A percentile compares a stretch with the other conserved stretches of the same genome.
Evolutionary conservation across 257 asterid genomes (phyloP).

Genomic region (Verbascum thapsus): DNA sequence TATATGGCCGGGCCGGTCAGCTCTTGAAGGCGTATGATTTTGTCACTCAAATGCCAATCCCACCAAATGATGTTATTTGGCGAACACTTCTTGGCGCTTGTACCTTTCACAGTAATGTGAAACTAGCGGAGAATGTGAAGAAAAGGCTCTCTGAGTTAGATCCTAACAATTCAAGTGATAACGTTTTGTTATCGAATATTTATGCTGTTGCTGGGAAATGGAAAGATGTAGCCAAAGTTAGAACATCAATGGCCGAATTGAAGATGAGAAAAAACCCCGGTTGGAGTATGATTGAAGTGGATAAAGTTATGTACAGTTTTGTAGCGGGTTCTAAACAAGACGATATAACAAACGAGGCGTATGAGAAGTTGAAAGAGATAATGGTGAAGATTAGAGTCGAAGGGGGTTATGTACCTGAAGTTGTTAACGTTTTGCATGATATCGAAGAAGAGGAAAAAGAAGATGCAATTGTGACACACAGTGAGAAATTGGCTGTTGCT

Average conservation of each 20-base stretch:
- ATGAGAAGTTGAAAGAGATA: constrained; percentile 52
- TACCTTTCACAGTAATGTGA: constrained; percentile 64
- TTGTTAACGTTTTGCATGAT: constrained; percentile 52
- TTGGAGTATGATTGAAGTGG: constrained; percentile 78
- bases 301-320: constrained; percentile 51
- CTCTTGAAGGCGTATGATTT: constrained; percentile 67
- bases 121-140: constrained; percentile 67
- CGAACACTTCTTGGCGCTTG: constrained; percentile 93
- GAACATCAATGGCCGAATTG: constrained; percentile 62
- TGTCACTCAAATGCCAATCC: constrained; percentile 59
- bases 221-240: constrained; percentile 56
- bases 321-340: constrained; percentile 45
- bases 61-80: constrained; percentile 78
- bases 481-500: constrained; percentile 77
- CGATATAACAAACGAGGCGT: constrained; percentile 46
- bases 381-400: constrained; percentile 48
- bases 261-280: constrained; percentile 65
- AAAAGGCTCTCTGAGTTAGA: constrained; percentile 62
- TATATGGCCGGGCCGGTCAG: constrained; percentile 77
- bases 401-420: constrained; percentile 63
- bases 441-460: constrained; percentile 77
- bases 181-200: constrained; percentile 69
- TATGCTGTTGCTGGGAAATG: constrained; percentile 81
- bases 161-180: constrained; percentile 67
- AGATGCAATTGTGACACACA: constrained; percentile 55